phyloP scores from a whole-genome alignment of 208 protist genomes.

The Trypanosoma platydactyli region DNA sequence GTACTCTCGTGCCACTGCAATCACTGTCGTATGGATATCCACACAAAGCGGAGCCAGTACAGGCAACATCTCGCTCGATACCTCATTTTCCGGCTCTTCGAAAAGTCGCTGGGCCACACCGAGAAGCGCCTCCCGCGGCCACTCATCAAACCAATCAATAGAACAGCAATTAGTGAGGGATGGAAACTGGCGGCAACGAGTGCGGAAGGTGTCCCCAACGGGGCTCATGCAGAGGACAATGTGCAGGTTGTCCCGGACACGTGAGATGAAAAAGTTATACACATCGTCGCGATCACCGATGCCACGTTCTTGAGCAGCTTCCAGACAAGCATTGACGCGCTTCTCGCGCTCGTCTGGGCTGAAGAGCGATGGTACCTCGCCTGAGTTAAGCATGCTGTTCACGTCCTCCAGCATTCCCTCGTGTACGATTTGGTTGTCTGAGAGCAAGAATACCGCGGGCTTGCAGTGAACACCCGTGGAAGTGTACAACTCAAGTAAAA shows the following conservation, averaged over 20 bases:
- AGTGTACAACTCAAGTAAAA: constrained; percentile 90
- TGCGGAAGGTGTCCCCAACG: constrained; percentile 94
- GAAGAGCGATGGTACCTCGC: constrained; percentile 97
- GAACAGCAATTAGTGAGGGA: constrained; percentile 97
- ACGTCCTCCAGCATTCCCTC: constrained; percentile 97
- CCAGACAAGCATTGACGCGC: constrained; percentile 91
- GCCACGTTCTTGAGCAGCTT: constrained; percentile 87
- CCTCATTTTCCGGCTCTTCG: constrained; percentile 41
- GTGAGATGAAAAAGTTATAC: constrained; percentile 94
- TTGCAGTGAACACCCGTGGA: constrained; percentile 87
- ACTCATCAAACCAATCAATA: constrained; percentile 98
- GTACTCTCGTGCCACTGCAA: constrained; percentile 72
- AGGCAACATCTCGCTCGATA: constrained; percentile 44
- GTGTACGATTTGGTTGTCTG: constrained; percentile 96
- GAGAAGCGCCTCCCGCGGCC: constrained; percentile 94
- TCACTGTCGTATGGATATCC: constrained; percentile 82
- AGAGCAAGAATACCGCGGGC: constrained; percentile 93
- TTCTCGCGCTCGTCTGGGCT: constrained; percentile 95
- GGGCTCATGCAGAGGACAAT: constrained; percentile 97
- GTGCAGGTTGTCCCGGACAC: constrained; percentile 95
- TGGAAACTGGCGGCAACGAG: constrained; percentile 95
- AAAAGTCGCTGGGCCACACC: constrained; percentile 87
- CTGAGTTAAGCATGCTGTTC: constrained; percentile 97
- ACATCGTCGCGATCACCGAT: constrained; percentile 91
- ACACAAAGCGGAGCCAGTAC: constrained; percentile 85